Evolutionary conservation across 2,329 filamentous ascomycete genomes (phyloP).

Genomic region (Coleophoma crateriformis): DNA sequence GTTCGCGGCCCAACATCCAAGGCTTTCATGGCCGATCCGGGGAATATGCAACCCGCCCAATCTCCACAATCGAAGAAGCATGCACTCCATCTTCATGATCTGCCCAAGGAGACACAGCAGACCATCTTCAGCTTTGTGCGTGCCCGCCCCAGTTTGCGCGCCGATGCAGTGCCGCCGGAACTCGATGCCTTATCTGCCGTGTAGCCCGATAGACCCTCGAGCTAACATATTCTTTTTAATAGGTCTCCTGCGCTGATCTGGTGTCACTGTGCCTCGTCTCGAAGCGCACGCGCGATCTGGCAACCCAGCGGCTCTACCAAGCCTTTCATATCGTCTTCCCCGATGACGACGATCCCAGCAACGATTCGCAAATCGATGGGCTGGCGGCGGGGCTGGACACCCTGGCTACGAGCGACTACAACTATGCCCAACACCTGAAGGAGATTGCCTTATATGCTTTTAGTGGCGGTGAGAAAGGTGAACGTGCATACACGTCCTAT

Average conservation of each 20-base stretch:
- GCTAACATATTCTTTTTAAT: constrained; percentile 25
- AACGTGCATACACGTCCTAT: constrained; percentile 47
- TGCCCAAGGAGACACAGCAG: constrained; percentile 26
- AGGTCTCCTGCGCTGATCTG: constrained; percentile 43
- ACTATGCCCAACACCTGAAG: constrained; percentile 53
- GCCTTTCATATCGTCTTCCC: constrained; percentile 56
- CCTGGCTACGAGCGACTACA: constrained; percentile 56
- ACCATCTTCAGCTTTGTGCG: constrained; percentile 27
- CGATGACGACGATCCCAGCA: constrained; percentile 48
- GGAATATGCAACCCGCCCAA: too few species aligned
- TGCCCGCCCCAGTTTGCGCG: background rate
- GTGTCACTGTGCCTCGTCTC: constrained; percentile 55
- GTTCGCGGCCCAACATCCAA: too few species aligned
- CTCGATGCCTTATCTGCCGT: background rate
- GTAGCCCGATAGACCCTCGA: background rate
- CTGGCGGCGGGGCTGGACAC: constrained; percentile 55
- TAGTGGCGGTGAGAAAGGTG: constrained; percentile 45
- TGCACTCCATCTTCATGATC: constrained; percentile 5
- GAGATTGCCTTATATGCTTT: constrained; percentile 52
- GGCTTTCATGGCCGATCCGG: too few species aligned
- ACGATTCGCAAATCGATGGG: constrained; percentile 49
- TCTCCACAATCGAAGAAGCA: too few species aligned
- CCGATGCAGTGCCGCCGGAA: background rate
- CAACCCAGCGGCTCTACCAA: constrained; percentile 53
- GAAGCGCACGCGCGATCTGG: constrained; percentile 50